These are phyloP conservation scores for Fusarium guadeloupense DNA, from an alignment of 2,329 filamentous ascomycete species.

Conservation along the genomic window DNA sequence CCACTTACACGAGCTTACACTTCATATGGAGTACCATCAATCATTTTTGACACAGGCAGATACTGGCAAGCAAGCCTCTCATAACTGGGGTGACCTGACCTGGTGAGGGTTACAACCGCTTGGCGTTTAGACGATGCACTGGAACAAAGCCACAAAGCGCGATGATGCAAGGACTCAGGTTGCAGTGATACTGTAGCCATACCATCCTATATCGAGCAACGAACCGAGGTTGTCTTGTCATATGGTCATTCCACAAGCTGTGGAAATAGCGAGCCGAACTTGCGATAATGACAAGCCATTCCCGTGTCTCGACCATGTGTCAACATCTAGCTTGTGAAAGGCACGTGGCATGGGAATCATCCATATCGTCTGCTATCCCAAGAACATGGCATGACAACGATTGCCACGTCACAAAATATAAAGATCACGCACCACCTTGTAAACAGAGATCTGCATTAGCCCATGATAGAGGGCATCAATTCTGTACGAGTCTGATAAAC, in stretches of 20 bases:
- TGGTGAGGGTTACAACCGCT: too few species aligned
- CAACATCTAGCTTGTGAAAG: neutral
- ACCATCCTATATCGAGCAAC: neutral
- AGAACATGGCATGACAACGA: neutral
- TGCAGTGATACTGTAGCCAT: neutral
- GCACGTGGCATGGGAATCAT: constrained; percentile 15
- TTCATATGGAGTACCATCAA: neutral
- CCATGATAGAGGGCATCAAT: constrained; percentile 12
- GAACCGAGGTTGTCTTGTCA: neutral
- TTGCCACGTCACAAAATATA: neutral
- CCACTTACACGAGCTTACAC: constrained; percentile 2
- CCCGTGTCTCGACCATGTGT: constrained; percentile 1
- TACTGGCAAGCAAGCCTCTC: too few species aligned
- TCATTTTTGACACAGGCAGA: neutral
- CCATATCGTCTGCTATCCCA: constrained; percentile 14
- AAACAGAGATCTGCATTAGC: constrained; percentile 1
- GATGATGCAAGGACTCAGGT: neutral
- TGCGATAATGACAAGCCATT: neutral
- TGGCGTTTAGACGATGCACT: neutral
- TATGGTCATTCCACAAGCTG: neutral
- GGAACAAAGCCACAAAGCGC: neutral
- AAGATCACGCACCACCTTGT: neutral
- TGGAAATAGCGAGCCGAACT: neutral
- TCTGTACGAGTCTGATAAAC: constrained; percentile 19
- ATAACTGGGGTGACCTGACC: too few species aligned